A percentile compares a stretch with the other conserved stretches of the same genome.
phyloP scores from a whole-genome alignment of 164 flowering plant species.

The Litsea cubeba region DNA sequence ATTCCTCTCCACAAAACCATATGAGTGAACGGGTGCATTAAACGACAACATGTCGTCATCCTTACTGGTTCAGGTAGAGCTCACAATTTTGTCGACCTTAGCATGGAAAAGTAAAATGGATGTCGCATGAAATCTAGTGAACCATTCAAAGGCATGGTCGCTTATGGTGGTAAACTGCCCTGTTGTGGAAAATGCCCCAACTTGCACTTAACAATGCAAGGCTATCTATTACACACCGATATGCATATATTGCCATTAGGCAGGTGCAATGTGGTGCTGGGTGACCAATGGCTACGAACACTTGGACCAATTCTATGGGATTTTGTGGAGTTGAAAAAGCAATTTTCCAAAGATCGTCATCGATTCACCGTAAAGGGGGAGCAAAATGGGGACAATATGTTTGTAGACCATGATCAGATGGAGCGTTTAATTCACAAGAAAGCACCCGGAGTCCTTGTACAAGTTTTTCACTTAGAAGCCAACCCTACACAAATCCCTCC shows the following conservation, averaged over 20 bases:
- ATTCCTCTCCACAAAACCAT: neutral
- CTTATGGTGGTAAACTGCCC: no score
- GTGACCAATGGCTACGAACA: no score
- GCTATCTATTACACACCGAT: neutral
- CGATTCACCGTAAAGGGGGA: neutral
- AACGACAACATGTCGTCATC: neutral
- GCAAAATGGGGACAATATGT: neutral
- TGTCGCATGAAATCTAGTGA: neutral
- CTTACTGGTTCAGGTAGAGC: no score
- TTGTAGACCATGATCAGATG: neutral
- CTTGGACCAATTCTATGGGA: no score
- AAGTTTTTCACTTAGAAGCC: neutral
- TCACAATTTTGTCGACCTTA: neutral
- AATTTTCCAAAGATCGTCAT: neutral
- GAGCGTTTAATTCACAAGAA: neutral
- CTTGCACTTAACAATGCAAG: neutral
- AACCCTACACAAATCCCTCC: neutral
- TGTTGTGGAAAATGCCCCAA: neutral
- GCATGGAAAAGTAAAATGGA: neutral
- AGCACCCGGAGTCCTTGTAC: neutral
- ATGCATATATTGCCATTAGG: neutral
- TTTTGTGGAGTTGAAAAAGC: neutral
- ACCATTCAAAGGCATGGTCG: neutral
- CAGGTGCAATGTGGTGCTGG: no score
- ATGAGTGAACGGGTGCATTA: neutral